Percentiles rank a stretch among this genome's conserved stretches.
Conservation (phyloP, 176 grass and related monocot species). For the Eleusine indica region DNA sequence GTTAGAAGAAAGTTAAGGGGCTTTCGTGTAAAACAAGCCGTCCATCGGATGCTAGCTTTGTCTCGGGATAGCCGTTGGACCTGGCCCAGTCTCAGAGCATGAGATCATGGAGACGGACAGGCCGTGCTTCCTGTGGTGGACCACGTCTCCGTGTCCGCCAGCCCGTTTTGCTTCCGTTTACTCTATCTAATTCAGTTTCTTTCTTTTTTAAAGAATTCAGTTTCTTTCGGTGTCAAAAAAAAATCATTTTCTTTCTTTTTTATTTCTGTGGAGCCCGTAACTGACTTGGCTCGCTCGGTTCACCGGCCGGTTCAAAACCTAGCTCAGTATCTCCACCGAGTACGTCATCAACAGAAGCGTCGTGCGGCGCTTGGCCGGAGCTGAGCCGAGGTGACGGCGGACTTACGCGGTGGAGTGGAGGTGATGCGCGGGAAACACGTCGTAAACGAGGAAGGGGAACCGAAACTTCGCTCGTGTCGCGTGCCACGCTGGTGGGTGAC, state of each 20-base stretch:
- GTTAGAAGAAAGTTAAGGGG: accelerated
- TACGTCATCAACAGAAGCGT: background rate
- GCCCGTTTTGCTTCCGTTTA: background rate
- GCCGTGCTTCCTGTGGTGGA: background rate
- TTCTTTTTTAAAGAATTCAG: background rate
- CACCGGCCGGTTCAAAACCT: background rate
- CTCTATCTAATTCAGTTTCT: background rate
- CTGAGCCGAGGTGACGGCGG: no score
- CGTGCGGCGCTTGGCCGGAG: no score
- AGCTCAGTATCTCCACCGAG: background rate
- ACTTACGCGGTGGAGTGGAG: no score
- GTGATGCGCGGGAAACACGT: no score
- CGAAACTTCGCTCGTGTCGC: no score
- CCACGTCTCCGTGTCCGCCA: slow-evolving; percentile 34
- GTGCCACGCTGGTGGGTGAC: no score
- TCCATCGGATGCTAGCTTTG: background rate
- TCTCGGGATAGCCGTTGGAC: slow-evolving; percentile 55
- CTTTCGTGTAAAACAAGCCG: accelerated
- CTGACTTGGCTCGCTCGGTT: background rate
- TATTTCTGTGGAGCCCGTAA: background rate
- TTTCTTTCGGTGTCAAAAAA: no score
- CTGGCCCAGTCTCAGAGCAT: background rate
- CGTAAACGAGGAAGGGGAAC: no score
- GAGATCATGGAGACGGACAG: slow-evolving; percentile 4
- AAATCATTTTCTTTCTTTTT: background rate